phyloP scores from a whole-genome alignment of 2,329 filamentous ascomycete genomes.

The Sclerotinia nivalis region DNA sequence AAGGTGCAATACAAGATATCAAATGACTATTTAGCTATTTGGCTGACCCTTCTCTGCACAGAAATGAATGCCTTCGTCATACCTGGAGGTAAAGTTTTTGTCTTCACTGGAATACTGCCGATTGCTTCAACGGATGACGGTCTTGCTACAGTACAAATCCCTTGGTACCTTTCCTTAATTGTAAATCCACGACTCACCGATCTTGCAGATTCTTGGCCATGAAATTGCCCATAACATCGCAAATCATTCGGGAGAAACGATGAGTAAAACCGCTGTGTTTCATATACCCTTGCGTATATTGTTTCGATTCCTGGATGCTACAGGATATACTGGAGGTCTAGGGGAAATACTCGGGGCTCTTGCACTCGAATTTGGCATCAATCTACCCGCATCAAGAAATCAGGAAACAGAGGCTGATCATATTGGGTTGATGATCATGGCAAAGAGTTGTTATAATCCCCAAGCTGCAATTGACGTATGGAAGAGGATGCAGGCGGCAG shows the following conservation, averaged over 20 bases:
- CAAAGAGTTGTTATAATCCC: slow-evolving; percentile 75
- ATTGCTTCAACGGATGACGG: slow-evolving; percentile 67
- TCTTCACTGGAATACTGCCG: slow-evolving; percentile 71
- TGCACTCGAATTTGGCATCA: slow-evolving; percentile 61
- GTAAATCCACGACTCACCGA: slow-evolving; percentile 42
- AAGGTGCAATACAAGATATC: slow-evolving; percentile 40
- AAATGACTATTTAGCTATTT: neutral
- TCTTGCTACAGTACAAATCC: slow-evolving; percentile 55
- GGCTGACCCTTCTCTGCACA: slow-evolving; percentile 21
- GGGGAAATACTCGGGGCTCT: slow-evolving; percentile 34
- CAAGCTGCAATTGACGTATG: slow-evolving; percentile 65
- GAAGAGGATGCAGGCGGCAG: slow-evolving; percentile 61
- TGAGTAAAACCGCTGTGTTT: slow-evolving; percentile 45
- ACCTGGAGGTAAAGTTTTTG: slow-evolving; percentile 78
- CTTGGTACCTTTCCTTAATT: neutral
- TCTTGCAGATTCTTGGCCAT: slow-evolving; percentile 75
- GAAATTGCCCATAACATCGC: slow-evolving; percentile 78
- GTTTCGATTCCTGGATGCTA: slow-evolving; percentile 41
- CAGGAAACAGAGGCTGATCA: slow-evolving; percentile 80
- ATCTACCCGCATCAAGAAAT: slow-evolving; percentile 65
- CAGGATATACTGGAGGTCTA: slow-evolving; percentile 33
- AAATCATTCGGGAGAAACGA: slow-evolving; percentile 65
- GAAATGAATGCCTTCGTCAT: slow-evolving; percentile 73
- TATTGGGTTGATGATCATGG: slow-evolving; percentile 81
- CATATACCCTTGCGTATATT: slow-evolving; percentile 44